phyloP scores from a whole-genome alignment of 2,329 filamentous ascomycete genomes.

The Colletotrichum echinochloae region DNA sequence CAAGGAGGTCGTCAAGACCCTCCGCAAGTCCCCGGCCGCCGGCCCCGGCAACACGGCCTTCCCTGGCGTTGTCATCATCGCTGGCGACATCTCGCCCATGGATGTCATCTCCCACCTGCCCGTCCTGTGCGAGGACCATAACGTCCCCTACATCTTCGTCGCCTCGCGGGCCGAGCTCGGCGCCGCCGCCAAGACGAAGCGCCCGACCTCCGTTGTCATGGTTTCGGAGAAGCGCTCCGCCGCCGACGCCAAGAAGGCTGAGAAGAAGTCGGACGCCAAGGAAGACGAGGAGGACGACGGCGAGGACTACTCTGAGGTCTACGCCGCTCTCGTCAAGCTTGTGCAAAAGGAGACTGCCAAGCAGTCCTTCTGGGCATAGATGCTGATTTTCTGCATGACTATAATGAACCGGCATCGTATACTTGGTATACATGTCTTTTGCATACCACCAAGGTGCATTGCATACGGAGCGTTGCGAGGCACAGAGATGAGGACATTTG shows the following conservation, averaged over 20 bases:
- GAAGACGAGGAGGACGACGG: constrained; percentile 61
- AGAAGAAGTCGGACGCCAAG: constrained; percentile 57
- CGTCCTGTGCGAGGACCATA: constrained; percentile 97
- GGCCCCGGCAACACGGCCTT: constrained; percentile 72
- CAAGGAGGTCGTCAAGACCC: constrained; percentile 98
- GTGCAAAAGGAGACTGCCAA: constrained; percentile 74
- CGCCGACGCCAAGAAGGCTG: constrained; percentile 60
- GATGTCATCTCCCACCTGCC: constrained; percentile 99
- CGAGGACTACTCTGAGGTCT: constrained; percentile 73
- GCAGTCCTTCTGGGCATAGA: constrained; percentile 64
- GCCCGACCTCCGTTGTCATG: constrained; percentile 97
- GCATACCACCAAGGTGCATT: constrained; percentile 6
- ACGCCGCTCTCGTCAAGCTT: constrained; percentile 74
- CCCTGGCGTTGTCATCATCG: constrained; percentile 87
- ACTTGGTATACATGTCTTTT: neutral
- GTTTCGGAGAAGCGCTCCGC: constrained; percentile 69
- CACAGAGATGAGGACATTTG: neutral
- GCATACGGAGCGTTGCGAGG: neutral
- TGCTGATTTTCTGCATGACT: constrained; percentile 37
- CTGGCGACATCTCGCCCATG: constrained; percentile 97
- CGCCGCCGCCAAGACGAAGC: constrained; percentile 92
- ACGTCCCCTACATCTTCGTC: constrained; percentile 96
- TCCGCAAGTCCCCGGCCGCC: constrained; percentile 87
- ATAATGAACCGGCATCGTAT: constrained; percentile 10
- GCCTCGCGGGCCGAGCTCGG: constrained; percentile 92